These are phyloP conservation scores for Cerioporus squamosus DNA, from an alignment of 1,284 basidiomycete species.

Conservation along the genomic window DNA sequence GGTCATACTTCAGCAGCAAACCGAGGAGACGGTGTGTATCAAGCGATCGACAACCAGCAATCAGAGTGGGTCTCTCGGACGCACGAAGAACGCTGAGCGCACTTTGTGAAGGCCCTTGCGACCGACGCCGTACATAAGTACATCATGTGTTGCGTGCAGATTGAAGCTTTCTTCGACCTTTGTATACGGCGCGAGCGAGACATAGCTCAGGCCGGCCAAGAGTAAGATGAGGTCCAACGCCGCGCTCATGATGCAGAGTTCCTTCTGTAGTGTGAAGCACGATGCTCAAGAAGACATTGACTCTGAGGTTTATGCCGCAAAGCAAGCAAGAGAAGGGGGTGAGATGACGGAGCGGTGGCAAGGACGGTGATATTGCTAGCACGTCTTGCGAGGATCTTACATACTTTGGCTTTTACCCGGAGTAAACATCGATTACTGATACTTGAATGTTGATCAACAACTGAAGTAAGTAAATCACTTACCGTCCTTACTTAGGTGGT, in stretches of 20 bases:
- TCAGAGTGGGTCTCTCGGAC: background rate
- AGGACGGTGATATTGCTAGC: too few species aligned
- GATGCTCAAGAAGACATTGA: too few species aligned
- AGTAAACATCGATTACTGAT: too few species aligned
- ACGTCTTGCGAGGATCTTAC: too few species aligned
- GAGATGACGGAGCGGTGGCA: too few species aligned
- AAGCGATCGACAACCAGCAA: background rate
- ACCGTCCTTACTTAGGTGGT: too few species aligned
- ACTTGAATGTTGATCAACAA: too few species aligned
- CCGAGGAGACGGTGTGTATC: background rate
- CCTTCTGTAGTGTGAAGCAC: too few species aligned
- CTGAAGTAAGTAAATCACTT: too few species aligned
- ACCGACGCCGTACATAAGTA: conserved; percentile 75
- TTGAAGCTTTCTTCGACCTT: conserved; percentile 99
- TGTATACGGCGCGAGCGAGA: conserved; percentile 83
- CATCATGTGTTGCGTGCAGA: conserved; percentile 90
- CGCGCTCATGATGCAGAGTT: conserved; percentile 36
- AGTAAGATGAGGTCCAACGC: conserved; percentile 62
- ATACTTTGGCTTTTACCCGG: too few species aligned
- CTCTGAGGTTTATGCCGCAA: too few species aligned
- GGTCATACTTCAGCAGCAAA: conserved; percentile 73
- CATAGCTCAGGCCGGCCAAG: conserved; percentile 62
- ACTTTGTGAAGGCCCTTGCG: conserved; percentile 52
- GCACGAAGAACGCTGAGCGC: conserved; percentile 32
- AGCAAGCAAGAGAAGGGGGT: too few species aligned